These are phyloP conservation scores for Diaporthe caulivora DNA, from an alignment of 2,329 filamentous ascomycete genomes.

Conservation along the genomic window DNA sequence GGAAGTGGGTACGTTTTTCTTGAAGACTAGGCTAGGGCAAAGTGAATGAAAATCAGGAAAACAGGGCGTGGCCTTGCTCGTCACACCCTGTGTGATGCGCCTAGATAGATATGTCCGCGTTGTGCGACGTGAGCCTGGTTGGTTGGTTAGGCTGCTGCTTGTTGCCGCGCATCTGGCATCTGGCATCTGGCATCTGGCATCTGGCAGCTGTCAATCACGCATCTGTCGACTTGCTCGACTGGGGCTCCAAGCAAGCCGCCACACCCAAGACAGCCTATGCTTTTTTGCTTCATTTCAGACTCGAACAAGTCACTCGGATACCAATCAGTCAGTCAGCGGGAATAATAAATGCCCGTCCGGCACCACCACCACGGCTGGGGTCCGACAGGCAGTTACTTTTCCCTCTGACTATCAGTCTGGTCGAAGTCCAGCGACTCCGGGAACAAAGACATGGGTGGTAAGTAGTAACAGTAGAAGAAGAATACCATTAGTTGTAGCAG, in stretches of 20 bases:
- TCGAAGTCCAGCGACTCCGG: not conserved
- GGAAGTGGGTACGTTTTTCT: no score
- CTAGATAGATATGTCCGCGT: not conserved
- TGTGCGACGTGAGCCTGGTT: constrained; percentile 2
- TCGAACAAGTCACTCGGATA: not conserved
- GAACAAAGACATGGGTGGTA: not conserved
- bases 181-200: constrained; percentile 24
- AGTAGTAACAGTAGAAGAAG: not conserved
- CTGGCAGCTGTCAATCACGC: constrained; percentile 26
- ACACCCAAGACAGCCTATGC: not conserved
- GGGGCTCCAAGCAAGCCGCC: constrained; percentile 25
- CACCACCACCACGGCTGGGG: no score
- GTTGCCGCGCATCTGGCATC: constrained; percentile 17
- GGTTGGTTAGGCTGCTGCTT: not conserved
- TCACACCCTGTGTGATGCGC: constrained; percentile 3
- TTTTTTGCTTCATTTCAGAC: not conserved
- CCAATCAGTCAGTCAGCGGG: no score
- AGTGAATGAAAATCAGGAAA: no score
- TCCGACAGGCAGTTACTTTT: no score
- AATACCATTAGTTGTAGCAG: constrained; percentile 22
- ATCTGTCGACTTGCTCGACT: not conserved
- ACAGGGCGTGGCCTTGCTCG: not conserved
- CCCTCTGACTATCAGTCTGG: not conserved
- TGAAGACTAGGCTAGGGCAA: no score
- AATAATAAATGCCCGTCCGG: no score